Evolutionary conservation across 139 green algal genomes (phyloP).

Genomic region (Chlamydomonas asymmetrica): DNA sequence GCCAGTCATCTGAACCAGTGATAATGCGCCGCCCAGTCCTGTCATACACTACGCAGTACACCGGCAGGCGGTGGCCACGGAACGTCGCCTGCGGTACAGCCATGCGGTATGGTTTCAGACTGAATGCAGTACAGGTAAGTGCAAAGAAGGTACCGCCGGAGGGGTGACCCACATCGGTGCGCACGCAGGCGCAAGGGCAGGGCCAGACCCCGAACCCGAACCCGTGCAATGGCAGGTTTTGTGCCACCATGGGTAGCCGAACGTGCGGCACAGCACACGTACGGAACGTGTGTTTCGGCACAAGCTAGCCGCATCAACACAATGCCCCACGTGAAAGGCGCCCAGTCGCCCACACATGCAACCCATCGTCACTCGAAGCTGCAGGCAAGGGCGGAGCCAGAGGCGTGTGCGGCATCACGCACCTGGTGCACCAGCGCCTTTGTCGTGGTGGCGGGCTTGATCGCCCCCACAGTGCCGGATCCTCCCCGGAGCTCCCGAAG

Average conservation of each 20-base stretch:
- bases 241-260: too few species aligned
- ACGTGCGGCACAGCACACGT: too few species aligned
- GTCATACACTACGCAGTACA: conserved; percentile 79
- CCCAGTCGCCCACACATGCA: not conserved
- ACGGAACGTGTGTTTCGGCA: too few species aligned
- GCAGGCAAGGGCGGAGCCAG: not conserved
- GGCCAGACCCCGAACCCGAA: too few species aligned
- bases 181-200: not conserved
- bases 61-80: conserved; percentile 67
- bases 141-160: not conserved
- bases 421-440: not conserved
- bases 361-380: too few species aligned
- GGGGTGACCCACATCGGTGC: not conserved
- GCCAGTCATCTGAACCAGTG: conserved; percentile 81
- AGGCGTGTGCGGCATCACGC: not conserved
- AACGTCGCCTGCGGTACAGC: conserved; percentile 50
- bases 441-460: not conserved
- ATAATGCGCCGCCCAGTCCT: conserved; percentile 50
- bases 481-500: conserved; percentile 27
- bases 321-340: not conserved
- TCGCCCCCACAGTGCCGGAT: not conserved
- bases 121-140: not conserved
- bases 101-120: not conserved
- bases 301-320: not conserved
- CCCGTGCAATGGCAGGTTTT: too few species aligned